Base-by-base conservation (phyloP, 352 stramenopile species). In the Phytophthora sansomeana region DNA sequence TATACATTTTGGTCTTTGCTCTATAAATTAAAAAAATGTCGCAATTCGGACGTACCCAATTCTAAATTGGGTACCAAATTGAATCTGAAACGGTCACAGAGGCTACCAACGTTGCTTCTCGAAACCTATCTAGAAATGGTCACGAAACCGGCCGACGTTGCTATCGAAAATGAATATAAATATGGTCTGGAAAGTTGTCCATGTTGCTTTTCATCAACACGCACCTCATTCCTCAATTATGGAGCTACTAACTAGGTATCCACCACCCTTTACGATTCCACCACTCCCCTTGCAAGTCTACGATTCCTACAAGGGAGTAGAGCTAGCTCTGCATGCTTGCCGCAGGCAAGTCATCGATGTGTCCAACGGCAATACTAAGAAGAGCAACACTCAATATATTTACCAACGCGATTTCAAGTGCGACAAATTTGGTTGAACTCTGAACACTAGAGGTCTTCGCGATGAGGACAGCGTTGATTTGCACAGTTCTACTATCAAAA, bases 331-430 rank as follows among this genome's bases (percentile, higher is more conserved):
- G 3, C 58, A 65, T 21, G 11, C 4, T 0, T 59, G 48, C 39
- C 19, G 30, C 6, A 17, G 0, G 17, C 19, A 56, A 42, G 29
- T 41, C 17, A 56, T 65, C 38, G 47, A 58, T 16, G n/a, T n/a
- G n/a, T n/a, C n/a, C n/a, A n/a, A n/a, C n/a, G n/a, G n/a, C 0
- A 46, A 52, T 14, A 57, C 57, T 17, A 44, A 58, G 19, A 65
- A 65, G 14, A 63, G 30, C 13, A 52, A 52, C 46, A 3, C n/a
- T 0, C 36, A 59, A 4, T 19, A 36, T 4, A 56, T 61, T 11
- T 29, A 33, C 1, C 49, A 67, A 33, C 41, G 42, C 1, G 8
- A 61, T 9, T 67, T 41, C 14, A 21, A 36, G 35, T 44, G n/a
- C 11, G 38, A 44, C 11, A 44, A 44, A 13, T 44, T 24, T 26